phyloP scores from a whole-genome alignment of 2,329 filamentous ascomycete genomes.

The Exophiala alcalophila region DNA sequence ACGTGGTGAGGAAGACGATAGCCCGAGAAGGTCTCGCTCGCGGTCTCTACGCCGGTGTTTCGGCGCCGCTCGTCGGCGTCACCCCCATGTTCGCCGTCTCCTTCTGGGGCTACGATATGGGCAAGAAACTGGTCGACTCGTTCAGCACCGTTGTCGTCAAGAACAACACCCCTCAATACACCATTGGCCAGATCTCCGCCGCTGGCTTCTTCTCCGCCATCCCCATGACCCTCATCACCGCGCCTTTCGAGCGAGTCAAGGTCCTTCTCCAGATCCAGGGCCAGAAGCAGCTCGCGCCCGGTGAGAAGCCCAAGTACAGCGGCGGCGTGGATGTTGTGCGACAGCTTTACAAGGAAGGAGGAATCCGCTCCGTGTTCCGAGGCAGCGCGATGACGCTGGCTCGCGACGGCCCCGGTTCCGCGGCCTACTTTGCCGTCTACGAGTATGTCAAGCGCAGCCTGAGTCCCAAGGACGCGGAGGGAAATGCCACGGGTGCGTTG shows the following conservation, averaged over 20 bases:
- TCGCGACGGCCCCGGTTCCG: constrained; percentile 85
- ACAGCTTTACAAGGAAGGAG: constrained; percentile 88
- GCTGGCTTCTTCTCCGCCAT: constrained; percentile 98
- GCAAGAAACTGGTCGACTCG: constrained; percentile 78
- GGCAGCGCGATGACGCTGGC: constrained; percentile 88
- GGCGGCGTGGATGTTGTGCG: constrained; percentile 87
- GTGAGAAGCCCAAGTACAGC: constrained; percentile 87
- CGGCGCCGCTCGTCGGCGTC: constrained; percentile 88
- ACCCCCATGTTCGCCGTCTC: constrained; percentile 88
- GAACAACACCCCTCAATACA: constrained; percentile 63
- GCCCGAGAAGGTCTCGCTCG: constrained; percentile 75
- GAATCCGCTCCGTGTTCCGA: constrained; percentile 86
- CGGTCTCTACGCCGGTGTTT: constrained; percentile 94
- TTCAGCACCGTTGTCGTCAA: constrained; percentile 62
- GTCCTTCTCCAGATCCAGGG: constrained; percentile 97
- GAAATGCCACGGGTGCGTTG: constrained; percentile 71
- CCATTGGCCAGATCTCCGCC: constrained; percentile 81
- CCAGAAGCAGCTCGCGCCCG: constrained; percentile 77
- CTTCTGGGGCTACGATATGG: constrained; percentile 88
- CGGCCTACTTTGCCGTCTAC: constrained; percentile 96
- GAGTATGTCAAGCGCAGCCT: constrained; percentile 88
- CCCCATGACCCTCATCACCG: constrained; percentile 97
- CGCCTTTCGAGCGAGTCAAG: constrained; percentile 97
- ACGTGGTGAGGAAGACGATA: constrained; percentile 85
- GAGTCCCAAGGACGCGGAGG: constrained; percentile 75